These are phyloP conservation scores for Pisolithus orientalis DNA, from an alignment of 768 basidiomycete species.

Conservation along the genomic window DNA sequence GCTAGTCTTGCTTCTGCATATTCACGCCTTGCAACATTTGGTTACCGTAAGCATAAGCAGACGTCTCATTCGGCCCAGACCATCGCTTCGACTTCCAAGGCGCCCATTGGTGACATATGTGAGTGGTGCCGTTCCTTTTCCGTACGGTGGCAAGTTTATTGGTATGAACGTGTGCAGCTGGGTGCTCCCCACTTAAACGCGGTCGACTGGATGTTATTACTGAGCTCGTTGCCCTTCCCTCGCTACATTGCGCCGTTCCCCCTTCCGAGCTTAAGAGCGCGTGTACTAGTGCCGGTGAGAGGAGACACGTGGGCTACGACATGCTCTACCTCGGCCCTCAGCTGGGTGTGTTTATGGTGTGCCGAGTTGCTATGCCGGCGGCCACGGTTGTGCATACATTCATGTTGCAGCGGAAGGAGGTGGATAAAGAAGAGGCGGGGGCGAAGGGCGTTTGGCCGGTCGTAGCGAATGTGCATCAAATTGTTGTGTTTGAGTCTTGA, in stretches of 20 bases:
- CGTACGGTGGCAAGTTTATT: neutral
- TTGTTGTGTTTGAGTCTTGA: constrained; percentile 21
- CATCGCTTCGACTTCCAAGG: neutral
- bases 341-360: constrained; percentile 24
- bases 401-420: constrained; percentile 25
- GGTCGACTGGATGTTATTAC: constrained; percentile 23
- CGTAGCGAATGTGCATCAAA: constrained; percentile 24
- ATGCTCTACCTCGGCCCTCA: constrained; percentile 23
- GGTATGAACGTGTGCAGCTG: constrained; percentile 5
- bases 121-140: constrained; percentile 1
- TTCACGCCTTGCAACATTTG: constrained; percentile 24
- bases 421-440: constrained; percentile 22
- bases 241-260: constrained; percentile 14
- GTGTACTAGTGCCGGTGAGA: neutral
- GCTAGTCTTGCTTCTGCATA: constrained; percentile 28
- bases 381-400: constrained; percentile 24
- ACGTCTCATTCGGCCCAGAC: neutral
- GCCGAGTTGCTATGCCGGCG: constrained; percentile 11
- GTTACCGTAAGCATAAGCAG: constrained; percentile 18
- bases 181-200: constrained; percentile 9
- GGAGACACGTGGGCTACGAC: constrained; percentile 21
- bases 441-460: constrained; percentile 25
- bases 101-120: constrained; percentile 12
- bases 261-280: neutral
- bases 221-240: constrained; percentile 19